A percentile compares a stretch with the other conserved stretches of the same genome.
Evolutionary conservation across 2,329 filamentous ascomycete genomes (phyloP).

Genomic region (Sporothrix variecibatus): DNA sequence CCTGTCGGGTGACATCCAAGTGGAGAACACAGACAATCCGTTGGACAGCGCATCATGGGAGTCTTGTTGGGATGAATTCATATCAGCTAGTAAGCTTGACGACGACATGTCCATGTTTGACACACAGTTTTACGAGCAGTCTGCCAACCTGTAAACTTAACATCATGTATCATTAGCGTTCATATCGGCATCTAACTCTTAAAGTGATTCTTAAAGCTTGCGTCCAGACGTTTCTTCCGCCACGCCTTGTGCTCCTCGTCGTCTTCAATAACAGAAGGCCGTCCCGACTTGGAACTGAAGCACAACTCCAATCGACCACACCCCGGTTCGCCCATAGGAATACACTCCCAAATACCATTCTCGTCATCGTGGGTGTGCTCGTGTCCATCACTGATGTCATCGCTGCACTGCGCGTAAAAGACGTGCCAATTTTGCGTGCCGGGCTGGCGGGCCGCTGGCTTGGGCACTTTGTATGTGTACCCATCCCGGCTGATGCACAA

Average conservation of each 20-base stretch:
- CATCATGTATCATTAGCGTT: too few relatives aligned
- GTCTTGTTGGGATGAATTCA: neutral
- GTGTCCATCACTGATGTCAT: neutral
- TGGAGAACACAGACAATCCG: neutral
- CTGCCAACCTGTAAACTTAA: neutral
- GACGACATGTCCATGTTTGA: neutral
- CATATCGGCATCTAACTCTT: neutral
- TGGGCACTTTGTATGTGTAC: neutral
- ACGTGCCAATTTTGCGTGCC: neutral
- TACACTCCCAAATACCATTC: conserved; percentile 8
- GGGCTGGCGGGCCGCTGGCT: neutral
- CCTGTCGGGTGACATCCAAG: neutral
- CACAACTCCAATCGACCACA: neutral
- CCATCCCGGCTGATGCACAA: neutral
- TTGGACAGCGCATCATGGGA: neutral
- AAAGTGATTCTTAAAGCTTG: neutral
- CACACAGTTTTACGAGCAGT: neutral
- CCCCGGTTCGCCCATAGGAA: neutral
- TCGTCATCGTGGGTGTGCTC: neutral
- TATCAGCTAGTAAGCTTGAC: neutral
- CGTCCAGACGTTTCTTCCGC: neutral
- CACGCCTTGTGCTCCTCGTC: neutral
- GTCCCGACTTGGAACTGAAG: neutral
- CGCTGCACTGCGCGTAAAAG: neutral
- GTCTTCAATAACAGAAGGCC: neutral